Evolutionary conservation across 768 basidiomycete species (phyloP).

Genomic region (Boletus coccyginus): DNA sequence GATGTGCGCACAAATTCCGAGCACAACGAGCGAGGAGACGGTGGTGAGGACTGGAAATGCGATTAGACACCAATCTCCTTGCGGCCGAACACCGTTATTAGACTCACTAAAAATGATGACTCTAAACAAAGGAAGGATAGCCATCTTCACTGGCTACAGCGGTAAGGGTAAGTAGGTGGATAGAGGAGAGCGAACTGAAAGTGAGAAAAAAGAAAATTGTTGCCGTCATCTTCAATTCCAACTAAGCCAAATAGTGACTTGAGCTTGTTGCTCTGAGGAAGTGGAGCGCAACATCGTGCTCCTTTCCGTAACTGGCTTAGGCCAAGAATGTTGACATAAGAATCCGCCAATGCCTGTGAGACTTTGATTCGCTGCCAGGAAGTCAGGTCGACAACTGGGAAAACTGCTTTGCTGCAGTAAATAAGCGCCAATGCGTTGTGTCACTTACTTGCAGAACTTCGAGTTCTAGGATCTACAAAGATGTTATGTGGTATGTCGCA

Average conservation of each 20-base stretch:
- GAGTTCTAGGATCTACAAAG: neutral
- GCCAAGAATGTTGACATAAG: slow-evolving; percentile 9
- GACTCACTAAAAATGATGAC: slow-evolving; percentile 21
- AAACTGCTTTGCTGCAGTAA: neutral
- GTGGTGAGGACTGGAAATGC: slow-evolving; percentile 10
- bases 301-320: neutral
- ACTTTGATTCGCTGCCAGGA: neutral
- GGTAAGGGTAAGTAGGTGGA: neutral
- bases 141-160: slow-evolving; percentile 14
- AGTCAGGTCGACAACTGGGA: neutral
- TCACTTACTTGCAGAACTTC: neutral
- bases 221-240: neutral
- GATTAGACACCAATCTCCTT: neutral
- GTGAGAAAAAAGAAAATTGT: neutral
- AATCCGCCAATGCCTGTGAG: neutral
- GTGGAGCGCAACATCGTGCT: neutral
- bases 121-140: slow-evolving; percentile 26
- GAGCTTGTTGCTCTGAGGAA: neutral
- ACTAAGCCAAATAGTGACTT: neutral
- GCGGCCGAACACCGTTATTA: neutral
- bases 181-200: neutral
- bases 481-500: neutral
- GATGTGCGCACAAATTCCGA: slow-evolving; percentile 24
- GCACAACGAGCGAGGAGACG: slow-evolving; percentile 15
- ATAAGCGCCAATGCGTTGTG: neutral